Base-by-base conservation (phyloP, 345 rosid genomes). In the Cochlearia excelsa region DNA sequence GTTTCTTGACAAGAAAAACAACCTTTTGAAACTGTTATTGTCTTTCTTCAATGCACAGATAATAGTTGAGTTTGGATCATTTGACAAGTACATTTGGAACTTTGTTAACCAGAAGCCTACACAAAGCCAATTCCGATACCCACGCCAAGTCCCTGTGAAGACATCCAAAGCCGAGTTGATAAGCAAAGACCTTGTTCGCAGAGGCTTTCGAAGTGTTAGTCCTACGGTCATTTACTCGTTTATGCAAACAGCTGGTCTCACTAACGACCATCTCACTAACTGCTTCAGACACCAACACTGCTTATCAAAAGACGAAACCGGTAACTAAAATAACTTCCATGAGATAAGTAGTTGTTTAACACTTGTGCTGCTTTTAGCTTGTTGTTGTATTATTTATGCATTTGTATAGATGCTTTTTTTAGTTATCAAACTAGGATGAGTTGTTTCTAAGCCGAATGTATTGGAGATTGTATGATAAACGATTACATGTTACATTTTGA, bases 241-340 rank as follows among this genome's bases (percentile, higher is more conserved):
- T 75, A 86, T 89, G 95, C 97, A 89, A 77, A 85, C 74, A 50
- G 83, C 91, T 4, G 97, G 97, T 49, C 71, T 86, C 29, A 82
- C 84, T 6, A 89, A 89, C 37, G 89, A 86, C 69, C 95, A 89
- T 72, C 83, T 89, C 52, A 72, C 68, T 39, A 51, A 78, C 64
- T 86, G 97, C 81, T 86, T 84, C 77, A 80, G 91, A 78, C 80
- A 79, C 83, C 75, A 77, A 30, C 84, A 82, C 26, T 86, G 91
- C 63, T 34, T 69, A 16, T 28, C 69, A 4, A 68, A 51, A 6
- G 63, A 46, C 6, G 57, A 71, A 44, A 66, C 65, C 35, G 43
- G 35, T 59, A 46, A 11, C 1, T 70, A 37, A 51, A 48, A 9
- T 28, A 48, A 34, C 10, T 9, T 23, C 35, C 54, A 59, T 0